A percentile compares a stretch with the other conserved stretches of the same genome.
phyloP scores from a whole-genome alignment of 805 yeast species.

The Candida sanyiensis region DNA sequence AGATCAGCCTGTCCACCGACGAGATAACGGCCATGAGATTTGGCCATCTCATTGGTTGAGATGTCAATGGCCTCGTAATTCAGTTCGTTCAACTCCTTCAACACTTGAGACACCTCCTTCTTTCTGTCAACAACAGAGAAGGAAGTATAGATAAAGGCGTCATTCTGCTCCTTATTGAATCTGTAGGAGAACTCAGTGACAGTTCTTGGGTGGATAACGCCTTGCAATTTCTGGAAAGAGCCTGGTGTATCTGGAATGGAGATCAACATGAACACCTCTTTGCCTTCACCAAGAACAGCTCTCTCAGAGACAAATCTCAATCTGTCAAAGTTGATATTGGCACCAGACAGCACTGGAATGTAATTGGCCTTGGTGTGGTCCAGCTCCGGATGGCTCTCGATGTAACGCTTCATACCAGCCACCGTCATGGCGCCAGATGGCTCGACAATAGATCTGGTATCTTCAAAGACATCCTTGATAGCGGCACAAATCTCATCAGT shows the following conservation, averaged over 20 bases:
- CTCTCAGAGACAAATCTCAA: conserved; percentile 94
- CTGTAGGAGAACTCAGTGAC: conserved; percentile 95
- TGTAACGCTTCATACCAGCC: conserved; percentile 87
- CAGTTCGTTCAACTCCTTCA: conserved; percentile 48
- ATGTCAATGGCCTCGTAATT: conserved; percentile 80
- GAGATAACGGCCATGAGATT: conserved; percentile 90
- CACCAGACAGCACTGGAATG: conserved; percentile 88
- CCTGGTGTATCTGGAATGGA: conserved; percentile 93
- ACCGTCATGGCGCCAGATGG: conserved; percentile 97
- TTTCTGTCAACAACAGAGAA: conserved; percentile 76
- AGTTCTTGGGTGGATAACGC: conserved; percentile 75
- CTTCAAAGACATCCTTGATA: conserved; percentile 93
- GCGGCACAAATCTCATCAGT: conserved; percentile 98
- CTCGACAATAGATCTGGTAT: conserved; percentile 88
- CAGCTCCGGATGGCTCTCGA: conserved; percentile 59
- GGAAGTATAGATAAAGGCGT: conserved; percentile 82
- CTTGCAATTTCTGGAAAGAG: conserved; percentile 72
- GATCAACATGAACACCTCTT: conserved; percentile 86
- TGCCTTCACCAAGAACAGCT: conserved; percentile 97
- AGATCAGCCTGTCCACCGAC: conserved; percentile 86
- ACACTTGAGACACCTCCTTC: conserved; percentile 63
- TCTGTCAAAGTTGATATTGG: conserved; percentile 97
- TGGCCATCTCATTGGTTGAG: conserved; percentile 90
- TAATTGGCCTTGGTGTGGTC: conserved; percentile 68
- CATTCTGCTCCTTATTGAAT: conserved; percentile 33